Evolutionary conservation across 2,329 filamentous ascomycete genomes (phyloP).

Genomic region (Pseudogymnoascus sp.): DNA sequence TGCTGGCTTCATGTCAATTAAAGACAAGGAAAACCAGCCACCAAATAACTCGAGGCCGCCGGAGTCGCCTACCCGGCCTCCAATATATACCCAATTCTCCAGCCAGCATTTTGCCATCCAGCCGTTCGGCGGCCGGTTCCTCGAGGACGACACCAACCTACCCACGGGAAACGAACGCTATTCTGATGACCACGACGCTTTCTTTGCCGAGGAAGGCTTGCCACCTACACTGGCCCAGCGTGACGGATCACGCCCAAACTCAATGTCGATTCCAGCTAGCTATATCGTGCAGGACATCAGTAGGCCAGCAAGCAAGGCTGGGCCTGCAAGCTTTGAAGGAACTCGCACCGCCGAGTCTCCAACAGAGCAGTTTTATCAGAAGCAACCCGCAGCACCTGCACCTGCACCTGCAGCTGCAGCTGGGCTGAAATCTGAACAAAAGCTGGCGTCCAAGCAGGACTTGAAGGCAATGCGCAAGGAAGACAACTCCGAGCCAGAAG

Average conservation of each 20-base stretch:
- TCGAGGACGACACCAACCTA: slow-evolving; percentile 28
- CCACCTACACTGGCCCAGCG: slow-evolving; percentile 22
- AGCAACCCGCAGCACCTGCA: background rate
- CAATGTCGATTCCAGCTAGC: slow-evolving; percentile 27
- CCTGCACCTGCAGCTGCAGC: background rate
- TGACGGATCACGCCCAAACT: slow-evolving; percentile 22
- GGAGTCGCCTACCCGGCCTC: slow-evolving; percentile 39
- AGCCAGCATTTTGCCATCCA: slow-evolving; percentile 29
- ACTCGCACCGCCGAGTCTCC: background rate
- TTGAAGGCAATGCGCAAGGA: background rate
- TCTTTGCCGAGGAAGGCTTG: slow-evolving; percentile 10
- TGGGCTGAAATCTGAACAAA: background rate
- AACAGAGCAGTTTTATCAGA: slow-evolving; percentile 1
- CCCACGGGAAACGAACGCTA: slow-evolving; percentile 26
- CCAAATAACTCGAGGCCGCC: slow-evolving; percentile 43
- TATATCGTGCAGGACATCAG: slow-evolving; percentile 28
- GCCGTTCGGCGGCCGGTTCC: slow-evolving; percentile 31
- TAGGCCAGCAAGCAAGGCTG: slow-evolving; percentile 18
- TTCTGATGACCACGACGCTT: slow-evolving; percentile 18
- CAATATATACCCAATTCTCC: slow-evolving; percentile 73
- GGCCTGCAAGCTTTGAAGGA: background rate
- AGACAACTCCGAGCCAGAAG: slow-evolving; percentile 1
- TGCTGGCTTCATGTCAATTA: slow-evolving; percentile 42
- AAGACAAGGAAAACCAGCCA: slow-evolving; percentile 76
- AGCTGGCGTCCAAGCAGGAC: background rate